Evolutionary conservation across 139 green algal genomes (phyloP).

Genomic region (Raphidocelis subcapitata): DNA sequence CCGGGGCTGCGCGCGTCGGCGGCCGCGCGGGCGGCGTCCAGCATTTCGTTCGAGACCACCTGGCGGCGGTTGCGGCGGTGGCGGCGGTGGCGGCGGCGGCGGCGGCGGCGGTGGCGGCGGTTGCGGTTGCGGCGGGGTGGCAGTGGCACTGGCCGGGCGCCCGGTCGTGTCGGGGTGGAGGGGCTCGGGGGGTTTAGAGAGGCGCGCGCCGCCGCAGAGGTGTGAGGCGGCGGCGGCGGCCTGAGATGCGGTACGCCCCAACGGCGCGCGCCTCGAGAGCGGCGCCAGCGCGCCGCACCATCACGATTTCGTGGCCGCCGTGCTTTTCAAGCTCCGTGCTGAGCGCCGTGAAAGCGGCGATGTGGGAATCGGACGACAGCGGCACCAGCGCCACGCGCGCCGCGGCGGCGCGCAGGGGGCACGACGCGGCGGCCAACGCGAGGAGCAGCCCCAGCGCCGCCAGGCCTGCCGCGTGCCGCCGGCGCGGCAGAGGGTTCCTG

Average conservation of each 20-base stretch:
- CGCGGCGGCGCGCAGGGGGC: background rate
- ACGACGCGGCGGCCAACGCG: background rate
- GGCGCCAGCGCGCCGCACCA: background rate
- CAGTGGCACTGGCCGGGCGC: too few relatives aligned
- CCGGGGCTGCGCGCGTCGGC: background rate
- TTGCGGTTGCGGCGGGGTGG: background rate
- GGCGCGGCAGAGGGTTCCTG: too few relatives aligned
- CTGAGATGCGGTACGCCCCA: background rate
- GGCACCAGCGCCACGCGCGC: conserved; percentile 10
- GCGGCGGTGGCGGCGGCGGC: background rate
- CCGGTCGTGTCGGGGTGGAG: too few relatives aligned
- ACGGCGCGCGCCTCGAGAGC: too few relatives aligned
- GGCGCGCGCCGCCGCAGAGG: too few relatives aligned
- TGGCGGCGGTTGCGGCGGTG: too few relatives aligned
- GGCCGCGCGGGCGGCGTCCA: background rate
- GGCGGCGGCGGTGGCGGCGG: background rate
- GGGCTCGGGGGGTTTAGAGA: too few relatives aligned
- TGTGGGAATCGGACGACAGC: conserved; percentile 7
- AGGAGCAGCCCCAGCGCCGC: too few relatives aligned
- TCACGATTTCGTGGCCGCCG: conserved; percentile 14
- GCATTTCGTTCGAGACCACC: conserved; percentile 12
- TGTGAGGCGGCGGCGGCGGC: too few relatives aligned
- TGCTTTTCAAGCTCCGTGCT: conserved; percentile 11
- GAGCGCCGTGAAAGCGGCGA: conserved; percentile 16
- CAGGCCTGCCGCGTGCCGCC: too few relatives aligned